Evolutionary conservation across 176 grass and related monocot species (phyloP).

Genomic region (Oropetium thomaeum): DNA sequence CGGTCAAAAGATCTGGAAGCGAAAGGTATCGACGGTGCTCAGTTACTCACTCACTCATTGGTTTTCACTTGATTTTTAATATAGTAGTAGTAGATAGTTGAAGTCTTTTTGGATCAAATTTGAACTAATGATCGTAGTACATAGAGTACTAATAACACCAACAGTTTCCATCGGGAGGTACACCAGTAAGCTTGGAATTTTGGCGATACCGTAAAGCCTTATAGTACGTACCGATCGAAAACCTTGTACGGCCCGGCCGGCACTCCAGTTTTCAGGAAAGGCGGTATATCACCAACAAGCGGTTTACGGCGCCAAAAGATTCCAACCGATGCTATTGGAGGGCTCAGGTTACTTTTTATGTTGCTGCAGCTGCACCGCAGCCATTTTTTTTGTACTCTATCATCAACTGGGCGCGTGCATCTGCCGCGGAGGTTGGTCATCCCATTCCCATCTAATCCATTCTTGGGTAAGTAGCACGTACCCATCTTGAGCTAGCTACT

Average conservation of each 20-base stretch:
- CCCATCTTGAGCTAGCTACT: no score
- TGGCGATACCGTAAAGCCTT: neutral
- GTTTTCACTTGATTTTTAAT: no score
- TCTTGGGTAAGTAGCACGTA: neutral
- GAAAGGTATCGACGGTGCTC: no score
- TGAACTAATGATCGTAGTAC: no score
- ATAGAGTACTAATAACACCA: no score
- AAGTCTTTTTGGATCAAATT: no score
- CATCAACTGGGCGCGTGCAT: neutral
- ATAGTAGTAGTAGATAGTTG: no score
- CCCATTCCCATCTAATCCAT: neutral
- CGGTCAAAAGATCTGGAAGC: no score
- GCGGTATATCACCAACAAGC: slow-evolving; percentile 27
- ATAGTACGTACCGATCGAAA: no score
- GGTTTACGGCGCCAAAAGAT: neutral
- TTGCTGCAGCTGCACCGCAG: no score
- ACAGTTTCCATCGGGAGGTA: no score
- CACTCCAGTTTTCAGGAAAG: neutral
- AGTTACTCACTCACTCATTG: neutral
- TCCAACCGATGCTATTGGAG: neutral
- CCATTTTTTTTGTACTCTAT: neutral
- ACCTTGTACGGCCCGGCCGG: neutral
- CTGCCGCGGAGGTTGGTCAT: neutral
- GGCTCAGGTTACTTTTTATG: neutral
- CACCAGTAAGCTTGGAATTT: neutral